Conservation (phyloP, 345 rosid species). For the Citrus mangshanensis region DNA sequence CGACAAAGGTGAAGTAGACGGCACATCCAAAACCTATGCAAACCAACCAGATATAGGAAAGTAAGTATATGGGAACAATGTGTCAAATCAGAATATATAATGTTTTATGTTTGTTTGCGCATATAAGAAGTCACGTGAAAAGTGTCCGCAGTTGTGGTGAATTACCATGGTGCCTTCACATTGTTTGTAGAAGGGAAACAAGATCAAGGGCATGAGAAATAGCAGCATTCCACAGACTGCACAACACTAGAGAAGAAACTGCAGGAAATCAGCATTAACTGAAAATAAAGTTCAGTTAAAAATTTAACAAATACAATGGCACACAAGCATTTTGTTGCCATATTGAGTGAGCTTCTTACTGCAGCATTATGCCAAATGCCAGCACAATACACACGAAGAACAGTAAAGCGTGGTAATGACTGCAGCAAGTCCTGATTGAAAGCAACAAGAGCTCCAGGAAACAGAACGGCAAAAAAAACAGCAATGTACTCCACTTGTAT, state of each 20-base stretch:
- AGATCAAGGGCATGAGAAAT: conserved; percentile 53
- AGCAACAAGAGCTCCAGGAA: conserved; percentile 94
- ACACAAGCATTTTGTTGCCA: background rate
- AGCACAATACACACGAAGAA: conserved; percentile 83
- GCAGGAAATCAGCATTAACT: background rate
- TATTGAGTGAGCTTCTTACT: conserved; percentile 35
- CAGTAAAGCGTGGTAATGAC: conserved; percentile 41
- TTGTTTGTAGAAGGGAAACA: conserved; percentile 60
- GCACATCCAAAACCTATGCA: conserved; percentile 68
- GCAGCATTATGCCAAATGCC: conserved; percentile 97
- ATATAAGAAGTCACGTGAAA: background rate
- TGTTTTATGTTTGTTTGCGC: background rate
- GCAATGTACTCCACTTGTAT: conserved; percentile 78
- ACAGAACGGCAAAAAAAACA: conserved; percentile 69
- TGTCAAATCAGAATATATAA: background rate
- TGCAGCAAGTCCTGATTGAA: conserved; percentile 60
- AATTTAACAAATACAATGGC: background rate
- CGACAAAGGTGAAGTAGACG: conserved; percentile 56
- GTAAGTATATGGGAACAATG: background rate
- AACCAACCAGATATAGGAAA: background rate
- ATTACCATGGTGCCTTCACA: conserved; percentile 57
- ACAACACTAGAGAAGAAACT: conserved; percentile 44
- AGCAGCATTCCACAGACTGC: conserved; percentile 57
- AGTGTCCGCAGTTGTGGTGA: background rate
- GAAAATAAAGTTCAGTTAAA: background rate